Base-by-base conservation (phyloP, 257 asterid species). In the Eustoma russellianum region DNA sequence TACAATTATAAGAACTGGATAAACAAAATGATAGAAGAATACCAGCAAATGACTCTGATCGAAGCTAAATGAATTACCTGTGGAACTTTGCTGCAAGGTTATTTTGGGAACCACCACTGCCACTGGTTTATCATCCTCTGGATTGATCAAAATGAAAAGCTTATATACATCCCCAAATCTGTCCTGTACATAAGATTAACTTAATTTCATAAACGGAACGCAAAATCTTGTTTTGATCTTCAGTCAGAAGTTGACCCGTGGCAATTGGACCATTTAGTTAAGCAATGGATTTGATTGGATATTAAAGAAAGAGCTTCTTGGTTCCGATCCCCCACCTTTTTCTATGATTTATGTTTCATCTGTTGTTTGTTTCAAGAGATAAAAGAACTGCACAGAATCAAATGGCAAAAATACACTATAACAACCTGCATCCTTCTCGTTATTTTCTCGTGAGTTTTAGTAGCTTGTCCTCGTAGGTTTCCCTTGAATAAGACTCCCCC, bases 101-200 rank as follows among this genome's bases (percentile, higher is more conserved):
- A 59, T 77, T 73, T 61, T 76, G 17, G 98, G 98, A 52, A 91
- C 94, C 65, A 91, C 98, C 76, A 91, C 98, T 16, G 96, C 98
- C 34, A 91, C 85, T 62, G 98, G 96, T 68, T 84, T 80, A 79
- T 91, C 96, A 69, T 87, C 98, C 77, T 82, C 96, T 1, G 98
- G 98, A 70, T 87, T 87, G 57, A 75, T 63, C 61, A 91, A 76
- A 70, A 91, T 95, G 77, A 91, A 91, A 56, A 87, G 57, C 74
- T 77, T 87, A 71, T 77, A 91, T 41, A 53, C 69, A 71, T 82
- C 95, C 67, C 94, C 98, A 62, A 91, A 86, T 70, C 64, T 87
- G 77, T 80, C 94, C 98, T 87, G 94, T 47, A 74, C 56, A 73
- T 54, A 59, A 62, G 60, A 69, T 45, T 48, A 43, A 24, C 62